Percentiles rank a stretch among this genome's conserved stretches.
These are phyloP conservation scores for Hymenotorrendiella dingleyae DNA, from an alignment of 2,329 filamentous ascomycete species.

Conservation along the genomic window DNA sequence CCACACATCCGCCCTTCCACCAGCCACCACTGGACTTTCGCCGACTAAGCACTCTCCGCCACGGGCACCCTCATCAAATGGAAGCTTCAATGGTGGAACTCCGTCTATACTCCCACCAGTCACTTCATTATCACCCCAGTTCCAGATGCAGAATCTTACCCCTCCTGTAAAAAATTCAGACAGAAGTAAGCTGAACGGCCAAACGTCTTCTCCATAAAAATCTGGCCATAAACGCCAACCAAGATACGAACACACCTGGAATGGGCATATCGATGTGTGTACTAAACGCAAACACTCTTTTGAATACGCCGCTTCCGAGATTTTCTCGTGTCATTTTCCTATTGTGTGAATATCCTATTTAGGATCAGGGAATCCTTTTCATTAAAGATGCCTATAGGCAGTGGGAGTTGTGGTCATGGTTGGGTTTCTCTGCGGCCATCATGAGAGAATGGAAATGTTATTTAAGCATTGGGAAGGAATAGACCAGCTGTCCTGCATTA, in stretches of 20 bases:
- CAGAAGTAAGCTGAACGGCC: conserved; percentile 14
- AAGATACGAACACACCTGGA: no score
- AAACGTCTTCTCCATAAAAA: conserved; percentile 14
- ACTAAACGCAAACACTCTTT: no score
- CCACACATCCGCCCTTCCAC: conserved; percentile 26
- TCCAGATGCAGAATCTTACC: conserved; percentile 50
- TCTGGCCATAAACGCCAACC: no score
- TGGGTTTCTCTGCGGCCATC: not conserved
- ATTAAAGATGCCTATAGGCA: no score
- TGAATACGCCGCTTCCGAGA: no score
- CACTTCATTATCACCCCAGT: conserved; percentile 51
- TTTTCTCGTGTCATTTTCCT: no score
- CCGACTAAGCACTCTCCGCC: conserved; percentile 40
- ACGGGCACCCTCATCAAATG: conserved; percentile 23
- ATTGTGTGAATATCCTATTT: no score
- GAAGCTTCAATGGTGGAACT: conserved; percentile 22
- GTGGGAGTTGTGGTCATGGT: no score
- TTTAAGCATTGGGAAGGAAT: conserved; percentile 2
- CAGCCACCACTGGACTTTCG: conserved; percentile 35
- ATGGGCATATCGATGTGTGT: no score
- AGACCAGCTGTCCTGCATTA: not conserved
- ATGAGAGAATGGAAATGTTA: not conserved
- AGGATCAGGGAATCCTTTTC: no score
- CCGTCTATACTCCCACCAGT: conserved; percentile 50
- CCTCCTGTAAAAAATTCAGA: conserved; percentile 50